Evolutionary conservation across 768 basidiomycete genomes (phyloP).

Genomic region (Terana coerulea): DNA sequence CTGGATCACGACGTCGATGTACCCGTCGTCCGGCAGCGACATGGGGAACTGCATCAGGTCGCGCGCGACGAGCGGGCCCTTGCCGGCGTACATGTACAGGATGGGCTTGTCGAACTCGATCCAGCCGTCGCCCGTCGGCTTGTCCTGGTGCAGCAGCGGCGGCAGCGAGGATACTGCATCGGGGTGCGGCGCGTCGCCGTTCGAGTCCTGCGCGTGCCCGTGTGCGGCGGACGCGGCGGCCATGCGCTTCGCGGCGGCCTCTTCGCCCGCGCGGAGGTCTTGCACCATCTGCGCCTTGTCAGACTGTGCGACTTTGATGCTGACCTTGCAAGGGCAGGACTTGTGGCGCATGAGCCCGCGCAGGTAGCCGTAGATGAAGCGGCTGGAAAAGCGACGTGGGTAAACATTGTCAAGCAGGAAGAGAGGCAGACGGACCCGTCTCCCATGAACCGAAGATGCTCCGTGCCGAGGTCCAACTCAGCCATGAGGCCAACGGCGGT

Average conservation of each 20-base stretch:
- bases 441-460: constrained; percentile 85
- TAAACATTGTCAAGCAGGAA: not conserved
- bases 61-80: constrained; percentile 70
- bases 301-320: constrained; percentile 60
- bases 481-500: constrained; percentile 84
- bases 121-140: constrained; percentile 56
- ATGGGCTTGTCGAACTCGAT: constrained; percentile 64
- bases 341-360: constrained; percentile 53
- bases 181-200: not conserved
- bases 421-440: constrained; percentile 25
- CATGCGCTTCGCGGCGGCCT: constrained; percentile 9
- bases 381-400: constrained; percentile 33
- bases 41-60: constrained; percentile 84
- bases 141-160: constrained; percentile 31
- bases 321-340: constrained; percentile 65
- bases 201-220: not conserved
- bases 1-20: constrained; percentile 70
- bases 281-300: constrained; percentile 74
- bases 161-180: constrained; percentile 34
- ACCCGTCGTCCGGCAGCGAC: constrained; percentile 73
- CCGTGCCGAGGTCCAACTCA: constrained; percentile 80
- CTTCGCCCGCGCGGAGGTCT: constrained; percentile 36
- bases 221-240: not conserved
- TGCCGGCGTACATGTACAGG: constrained; percentile 70
- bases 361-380: constrained; percentile 72